Evolutionary conservation across 2,329 filamentous ascomycete species (phyloP).

Genomic region (Epichloe hybrida): DNA sequence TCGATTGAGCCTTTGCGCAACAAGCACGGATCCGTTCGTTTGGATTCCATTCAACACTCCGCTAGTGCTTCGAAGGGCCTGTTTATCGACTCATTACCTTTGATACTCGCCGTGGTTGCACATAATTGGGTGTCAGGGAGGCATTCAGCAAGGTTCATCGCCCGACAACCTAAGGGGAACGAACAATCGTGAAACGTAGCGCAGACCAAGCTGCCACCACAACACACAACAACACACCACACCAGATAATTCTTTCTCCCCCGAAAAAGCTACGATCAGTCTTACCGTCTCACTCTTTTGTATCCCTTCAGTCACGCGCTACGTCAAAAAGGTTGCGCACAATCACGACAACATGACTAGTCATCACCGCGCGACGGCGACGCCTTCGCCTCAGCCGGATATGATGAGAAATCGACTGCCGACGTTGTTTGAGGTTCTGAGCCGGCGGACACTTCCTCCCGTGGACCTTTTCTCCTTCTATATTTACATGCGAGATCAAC

Average conservation of each 20-base stretch:
- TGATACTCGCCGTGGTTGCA: background rate
- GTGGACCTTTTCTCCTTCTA: conserved; percentile 98
- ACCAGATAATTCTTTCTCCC: background rate
- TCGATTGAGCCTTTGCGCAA: background rate
- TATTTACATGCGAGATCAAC: conserved; percentile 98
- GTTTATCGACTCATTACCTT: background rate
- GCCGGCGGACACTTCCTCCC: conserved; percentile 82
- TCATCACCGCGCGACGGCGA: conserved; percentile 15
- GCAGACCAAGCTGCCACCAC: background rate
- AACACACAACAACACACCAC: background rate
- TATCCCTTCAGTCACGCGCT: background rate
- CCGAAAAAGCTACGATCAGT: background rate
- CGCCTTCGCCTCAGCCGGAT: conserved; percentile 44
- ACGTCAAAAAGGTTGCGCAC: background rate
- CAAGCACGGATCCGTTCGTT: background rate
- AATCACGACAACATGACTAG: conserved; percentile 11
- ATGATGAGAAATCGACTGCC: conserved; percentile 70
- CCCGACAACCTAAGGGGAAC: background rate
- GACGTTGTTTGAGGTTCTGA: conserved; percentile 90
- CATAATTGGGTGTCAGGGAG: background rate
- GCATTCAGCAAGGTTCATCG: background rate
- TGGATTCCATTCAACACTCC: background rate
- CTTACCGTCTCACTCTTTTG: background rate
- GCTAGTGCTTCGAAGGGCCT: background rate
- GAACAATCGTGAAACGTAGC: conserved; percentile 7